A percentile compares a stretch with the other conserved stretches of the same genome.
These are phyloP conservation scores for Coniochaeta pulveracea DNA, from an alignment of 2,329 filamentous ascomycete genomes.

Conservation along the genomic window DNA sequence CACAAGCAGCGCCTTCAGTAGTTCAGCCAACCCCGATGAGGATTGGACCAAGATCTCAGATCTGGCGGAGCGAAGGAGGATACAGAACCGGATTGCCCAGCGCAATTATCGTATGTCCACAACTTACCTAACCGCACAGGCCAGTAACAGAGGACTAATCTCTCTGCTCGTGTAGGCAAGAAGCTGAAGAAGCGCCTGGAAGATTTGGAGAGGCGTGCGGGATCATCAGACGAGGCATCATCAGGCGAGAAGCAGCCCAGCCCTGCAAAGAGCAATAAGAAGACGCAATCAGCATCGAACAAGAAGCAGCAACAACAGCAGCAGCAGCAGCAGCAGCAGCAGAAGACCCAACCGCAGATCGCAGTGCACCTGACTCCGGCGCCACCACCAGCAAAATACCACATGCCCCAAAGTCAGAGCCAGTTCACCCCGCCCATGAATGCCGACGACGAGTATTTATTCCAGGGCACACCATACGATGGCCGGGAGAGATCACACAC, in stretches of 20 bases:
- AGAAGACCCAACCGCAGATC: slow-evolving; percentile 22
- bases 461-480: slow-evolving; percentile 41
- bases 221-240: slow-evolving; percentile 22
- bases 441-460: slow-evolving; percentile 54
- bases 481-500: slow-evolving; percentile 60
- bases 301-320: slow-evolving; percentile 1
- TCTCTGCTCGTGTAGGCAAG: slow-evolving; percentile 50
- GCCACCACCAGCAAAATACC: slow-evolving; percentile 20
- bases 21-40: slow-evolving; percentile 88
- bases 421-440: slow-evolving; percentile 53
- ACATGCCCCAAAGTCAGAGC: slow-evolving; percentile 27
- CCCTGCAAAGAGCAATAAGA: slow-evolving; percentile 14
- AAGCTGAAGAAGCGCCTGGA: slow-evolving; percentile 85
- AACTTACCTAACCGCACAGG: background rate
- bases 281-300: slow-evolving; percentile 9
- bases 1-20: slow-evolving; percentile 90
- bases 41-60: slow-evolving; percentile 99
- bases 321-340: slow-evolving; percentile 26
- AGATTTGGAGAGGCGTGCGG: slow-evolving; percentile 71
- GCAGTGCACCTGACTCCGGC: slow-evolving; percentile 12
- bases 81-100: slow-evolving; percentile 96
- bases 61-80: slow-evolving; percentile 82
- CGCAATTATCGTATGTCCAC: slow-evolving; percentile 73
- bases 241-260: slow-evolving; percentile 5
- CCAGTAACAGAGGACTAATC: slow-evolving; percentile 6